These are phyloP conservation scores for Elsinoe batatas DNA, from an alignment of 2,329 filamentous ascomycete species.

Conservation along the genomic window DNA sequence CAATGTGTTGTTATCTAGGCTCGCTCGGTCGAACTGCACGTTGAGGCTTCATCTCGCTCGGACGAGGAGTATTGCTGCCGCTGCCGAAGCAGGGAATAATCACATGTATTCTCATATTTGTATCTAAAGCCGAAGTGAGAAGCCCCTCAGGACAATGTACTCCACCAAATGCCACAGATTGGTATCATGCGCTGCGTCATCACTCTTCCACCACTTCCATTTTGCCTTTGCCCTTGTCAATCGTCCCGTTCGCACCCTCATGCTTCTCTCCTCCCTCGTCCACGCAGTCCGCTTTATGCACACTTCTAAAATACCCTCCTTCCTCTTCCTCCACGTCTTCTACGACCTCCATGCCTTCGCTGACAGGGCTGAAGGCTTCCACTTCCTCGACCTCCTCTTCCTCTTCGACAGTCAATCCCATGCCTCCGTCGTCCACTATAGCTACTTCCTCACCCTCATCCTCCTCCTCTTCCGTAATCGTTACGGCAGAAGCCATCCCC, in stretches of 20 bases:
- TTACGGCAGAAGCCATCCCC: neutral
- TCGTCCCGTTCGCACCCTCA: neutral
- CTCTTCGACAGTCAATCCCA: constrained; percentile 12
- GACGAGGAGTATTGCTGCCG: no score
- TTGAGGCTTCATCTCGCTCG: no score
- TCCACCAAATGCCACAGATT: neutral
- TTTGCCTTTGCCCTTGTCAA: neutral
- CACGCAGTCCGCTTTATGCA: constrained; percentile 6
- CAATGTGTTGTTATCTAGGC: no score
- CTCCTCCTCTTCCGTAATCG: constrained; percentile 44
- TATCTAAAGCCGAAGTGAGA: neutral
- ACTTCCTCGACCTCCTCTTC: constrained; percentile 44
- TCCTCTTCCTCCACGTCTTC: constrained; percentile 20
- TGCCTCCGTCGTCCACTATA: constrained; percentile 15
- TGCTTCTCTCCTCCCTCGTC: neutral
- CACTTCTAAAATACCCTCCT: constrained; percentile 11
- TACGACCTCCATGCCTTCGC: constrained; percentile 25
- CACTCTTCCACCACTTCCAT: neutral
- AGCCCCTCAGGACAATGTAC: neutral
- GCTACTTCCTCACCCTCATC: constrained; percentile 25
- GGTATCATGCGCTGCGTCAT: neutral
- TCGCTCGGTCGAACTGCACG: no score
- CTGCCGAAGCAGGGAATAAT: no score
- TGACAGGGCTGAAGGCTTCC: constrained; percentile 48
- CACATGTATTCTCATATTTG: neutral